Base-by-base conservation (phyloP, 2,329 filamentous ascomycete genomes). In the Colletotrichum musicola region DNA sequence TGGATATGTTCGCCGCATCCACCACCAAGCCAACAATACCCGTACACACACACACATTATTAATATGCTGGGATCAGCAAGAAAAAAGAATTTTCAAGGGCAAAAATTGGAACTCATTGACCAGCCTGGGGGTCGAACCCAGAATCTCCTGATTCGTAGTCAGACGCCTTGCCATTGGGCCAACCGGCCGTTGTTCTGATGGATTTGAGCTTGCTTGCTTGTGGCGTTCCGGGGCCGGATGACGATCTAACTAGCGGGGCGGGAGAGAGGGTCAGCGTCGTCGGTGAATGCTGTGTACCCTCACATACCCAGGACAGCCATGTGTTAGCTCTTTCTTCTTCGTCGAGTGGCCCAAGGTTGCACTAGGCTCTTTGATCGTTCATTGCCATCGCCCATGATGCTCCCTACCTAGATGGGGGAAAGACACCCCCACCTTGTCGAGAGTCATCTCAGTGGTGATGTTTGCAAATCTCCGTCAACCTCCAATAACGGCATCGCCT, bases 161-260 rank as follows among this genome's bases (percentile, higher is more conserved):
- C 79, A 81, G 77, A 81, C 79, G 79, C 78, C 79, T 80, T 81
- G 78, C 74, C 79, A 81, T 79, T 79, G 76, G 77, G 76, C 77
- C 77, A 80, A 68, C 65, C 65, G 65, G 65, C 65, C 65, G 38
- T 25, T 20, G 20, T 49, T 2, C 46, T 49, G 18, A 12, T 10
- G n/a, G 49, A 49, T 20, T 49, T 0, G 7, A 22, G 9, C 12
- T 49, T 49, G 6, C 46, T 49, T 20, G 18, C 9, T 20, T 20
- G 12, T 22, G 1, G n/a, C 12, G 25, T 16, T 27, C 3, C 10
- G 7, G 6, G 3, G 25, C n/a, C n/a, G 18, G n/a, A 49, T 35
- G 44, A 18, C 44, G 44, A 18, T n/a, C 44, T 47, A 18, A 18
- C n/a, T 47, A n/a, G 30, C 30, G 22, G 44, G 44, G 4, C 5